Conservation (phyloP, 163 green algal genomes). For the Scenedesmus sp. region DNA sequence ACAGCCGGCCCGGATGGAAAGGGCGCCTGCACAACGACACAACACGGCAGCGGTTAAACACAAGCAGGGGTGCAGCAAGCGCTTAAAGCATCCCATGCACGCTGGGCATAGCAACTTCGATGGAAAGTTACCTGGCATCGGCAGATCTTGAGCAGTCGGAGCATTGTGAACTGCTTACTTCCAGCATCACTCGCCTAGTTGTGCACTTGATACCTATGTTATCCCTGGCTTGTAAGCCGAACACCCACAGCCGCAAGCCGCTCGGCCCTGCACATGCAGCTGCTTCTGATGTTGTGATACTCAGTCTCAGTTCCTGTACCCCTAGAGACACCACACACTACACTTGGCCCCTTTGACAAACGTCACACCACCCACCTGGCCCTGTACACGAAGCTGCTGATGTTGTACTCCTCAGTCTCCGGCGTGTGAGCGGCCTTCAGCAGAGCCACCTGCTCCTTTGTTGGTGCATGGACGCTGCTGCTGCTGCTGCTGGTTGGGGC, state of each 20-base stretch:
- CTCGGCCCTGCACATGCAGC: too few relatives aligned
- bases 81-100: too few relatives aligned
- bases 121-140: too few relatives aligned
- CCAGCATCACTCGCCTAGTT: too few relatives aligned
- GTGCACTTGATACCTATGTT: too few relatives aligned
- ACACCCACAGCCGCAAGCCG: too few relatives aligned
- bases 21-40: slow-evolving; percentile 42
- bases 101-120: too few relatives aligned
- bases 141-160: too few relatives aligned
- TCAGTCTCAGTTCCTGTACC: background rate
- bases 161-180: too few relatives aligned
- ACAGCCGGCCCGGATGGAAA: slow-evolving; percentile 83
- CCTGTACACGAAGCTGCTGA: slow-evolving; percentile 80
- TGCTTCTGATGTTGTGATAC: too few relatives aligned
- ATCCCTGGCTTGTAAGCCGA: too few relatives aligned
- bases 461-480: background rate
- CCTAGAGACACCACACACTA: background rate
- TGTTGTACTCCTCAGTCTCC: slow-evolving; percentile 69
- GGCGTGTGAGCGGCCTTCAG: background rate
- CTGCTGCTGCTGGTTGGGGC: background rate
- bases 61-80: background rate
- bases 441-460: background rate
- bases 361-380: background rate
- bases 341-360: background rate
- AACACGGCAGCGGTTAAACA: background rate